Base-by-base conservation (phyloP, 805 yeast genomes). In the Ogataea methanolica region DNA sequence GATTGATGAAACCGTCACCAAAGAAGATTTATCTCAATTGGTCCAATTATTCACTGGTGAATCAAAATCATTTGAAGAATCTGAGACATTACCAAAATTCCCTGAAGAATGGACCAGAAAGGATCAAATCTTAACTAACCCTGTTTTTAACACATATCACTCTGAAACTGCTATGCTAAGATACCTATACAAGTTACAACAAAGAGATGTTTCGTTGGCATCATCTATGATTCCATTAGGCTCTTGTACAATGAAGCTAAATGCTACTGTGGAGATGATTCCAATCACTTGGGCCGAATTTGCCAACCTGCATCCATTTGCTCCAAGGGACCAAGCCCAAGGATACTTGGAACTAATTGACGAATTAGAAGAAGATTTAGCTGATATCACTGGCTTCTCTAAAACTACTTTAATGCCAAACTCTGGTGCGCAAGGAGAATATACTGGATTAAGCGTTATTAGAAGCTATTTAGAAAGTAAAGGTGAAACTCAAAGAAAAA, bases 341-440 rank as follows among this genome's bases (percentile, higher is more conserved):
- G 99, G 99, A 36, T 94, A 92, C 68, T 65, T 76, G 55, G 85
- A 86, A 62, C 69, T 94, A 50, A 80, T 91, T 43, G 62, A 68
- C 21, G 96, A 88, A 62, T 78, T 94, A 33, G 96, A 88, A 66
- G 71, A 74, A 35, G 98, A 94, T 67, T 74, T 94, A 56, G 87
- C 91, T 47, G 88, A 86, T 54, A 91, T 94, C 54, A 92, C 99
- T 11, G 98, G 98, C 0, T 89, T 94, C 61, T 88, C 83, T 51
- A 92, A 88, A 37, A 85, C 96, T 19, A 87, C 97, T 2, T 72
- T 88, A 50, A 95, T 89, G 83, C 99, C 99, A 53, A 94, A 94
- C 66, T 88, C 97, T 36, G 99, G 99, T 56, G 98, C 99, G 36
- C 97, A 92, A 69, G 99, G 99, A 68, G 99, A 94, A 69, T 94